Conservation (phyloP, 2,329 filamentous ascomycete genomes). For the Tolypocladium tundrense region DNA sequence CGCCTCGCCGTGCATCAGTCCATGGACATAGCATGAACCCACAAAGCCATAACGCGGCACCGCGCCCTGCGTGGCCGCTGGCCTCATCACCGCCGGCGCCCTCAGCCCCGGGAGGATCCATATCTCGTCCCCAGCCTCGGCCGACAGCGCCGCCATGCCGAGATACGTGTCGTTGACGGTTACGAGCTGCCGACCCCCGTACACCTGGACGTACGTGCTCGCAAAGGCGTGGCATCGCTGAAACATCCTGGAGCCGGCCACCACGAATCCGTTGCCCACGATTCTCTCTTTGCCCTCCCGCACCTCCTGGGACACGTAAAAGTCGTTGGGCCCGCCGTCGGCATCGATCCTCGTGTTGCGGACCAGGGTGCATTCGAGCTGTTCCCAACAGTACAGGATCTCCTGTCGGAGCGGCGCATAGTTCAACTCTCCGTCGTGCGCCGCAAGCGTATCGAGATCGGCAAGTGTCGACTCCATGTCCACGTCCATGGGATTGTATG, state of each 20-base stretch:
- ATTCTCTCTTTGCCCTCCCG: conserved; percentile 7
- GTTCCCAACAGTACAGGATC: conserved; percentile 10
- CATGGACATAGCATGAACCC: conserved; percentile 11
- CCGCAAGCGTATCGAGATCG: conserved; percentile 8
- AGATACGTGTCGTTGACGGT: conserved; percentile 8
- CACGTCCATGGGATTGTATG: conserved; percentile 11
- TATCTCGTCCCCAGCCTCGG: conserved; percentile 11
- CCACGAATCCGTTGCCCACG: conserved; percentile 10
- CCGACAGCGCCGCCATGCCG: conserved; percentile 9
- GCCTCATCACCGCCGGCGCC: conserved; percentile 6
- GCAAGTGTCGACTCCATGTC: conserved; percentile 8
- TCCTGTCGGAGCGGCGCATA: conserved; percentile 9
- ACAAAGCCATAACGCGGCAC: conserved; percentile 7
- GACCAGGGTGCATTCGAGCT: conserved; percentile 9
- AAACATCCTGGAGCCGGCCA: conserved; percentile 6
- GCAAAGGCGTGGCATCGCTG: conserved; percentile 9
- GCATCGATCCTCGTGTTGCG: conserved; percentile 5
- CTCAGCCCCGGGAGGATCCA: conserved; percentile 12
- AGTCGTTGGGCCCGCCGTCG: conserved; percentile 9
- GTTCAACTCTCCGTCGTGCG: conserved; percentile 8
- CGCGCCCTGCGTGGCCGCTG: neutral
- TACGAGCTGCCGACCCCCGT: conserved; percentile 13
- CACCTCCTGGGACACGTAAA: conserved; percentile 9
- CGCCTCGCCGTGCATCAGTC: conserved; percentile 12
- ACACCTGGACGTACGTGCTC: conserved; percentile 8